Base-by-base conservation (phyloP, 768 basidiomycete species). In the Gloeostereum incarnatum region DNA sequence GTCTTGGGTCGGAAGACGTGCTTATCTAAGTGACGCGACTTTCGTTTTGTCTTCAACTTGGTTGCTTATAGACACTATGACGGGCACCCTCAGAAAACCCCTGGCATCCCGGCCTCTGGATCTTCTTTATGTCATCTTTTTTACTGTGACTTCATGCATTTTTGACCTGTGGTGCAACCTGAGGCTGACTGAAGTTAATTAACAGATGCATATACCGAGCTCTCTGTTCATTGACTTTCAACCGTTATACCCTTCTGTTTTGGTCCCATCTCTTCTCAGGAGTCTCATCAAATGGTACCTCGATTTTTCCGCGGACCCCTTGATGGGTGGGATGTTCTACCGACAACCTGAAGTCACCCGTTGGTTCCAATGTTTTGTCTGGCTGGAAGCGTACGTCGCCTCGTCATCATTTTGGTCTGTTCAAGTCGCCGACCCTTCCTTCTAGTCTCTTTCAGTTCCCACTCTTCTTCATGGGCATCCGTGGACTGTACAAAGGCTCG, bases 391-490 rank as follows among this genome's bases (percentile, higher is more conserved):
- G 81, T 84, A 48, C 41, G 78, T 47, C 14, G n/a, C 26, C 23
- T 19, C 1, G 9, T 17, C 16, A 16, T 29, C 16, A 8, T 24
- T 6, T 17, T 16, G 19, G 7, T 22, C n/a, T 18, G 38, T 27
- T 40, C 30, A n/a, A 10, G 10, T 21, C 0, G 23, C 37, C 38
- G n/a, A n/a, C n/a, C n/a, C n/a, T n/a, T n/a, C n/a, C n/a, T n/a
- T n/a, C 13, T 32, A 81, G 80, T 11, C 44, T 74, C 35, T 81
- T 84, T 54, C 88, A 90, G 51, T 57, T 89, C 0, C 90, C 90
- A 0, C 69, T 80, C 0, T 90, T 90, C 52, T 47, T 88, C 31
- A 41, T 90, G n/a, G 84, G 81, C 9, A 66, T 73, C 31, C 60
- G 60, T 10, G 76, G 70, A 0, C 60, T 85, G 9, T 80, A 70